phyloP scores from a whole-genome alignment of 495 filamentous ascomycete genomes.

The Xylaria flabelliformis region DNA sequence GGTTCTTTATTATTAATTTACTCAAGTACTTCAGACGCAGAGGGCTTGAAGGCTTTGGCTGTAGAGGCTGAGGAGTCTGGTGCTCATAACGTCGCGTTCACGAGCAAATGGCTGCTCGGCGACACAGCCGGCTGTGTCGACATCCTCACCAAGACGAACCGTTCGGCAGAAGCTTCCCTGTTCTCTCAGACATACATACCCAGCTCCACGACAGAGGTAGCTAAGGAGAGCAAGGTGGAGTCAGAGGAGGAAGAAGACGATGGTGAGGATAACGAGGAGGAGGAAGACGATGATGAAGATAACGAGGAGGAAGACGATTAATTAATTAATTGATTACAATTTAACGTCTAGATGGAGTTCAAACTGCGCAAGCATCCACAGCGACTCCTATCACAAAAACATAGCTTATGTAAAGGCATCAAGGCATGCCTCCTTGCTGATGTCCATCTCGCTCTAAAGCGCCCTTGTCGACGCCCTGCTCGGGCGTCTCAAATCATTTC shows the following conservation, averaged over 20 bases:
- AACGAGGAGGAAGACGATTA: neutral
- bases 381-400: no score
- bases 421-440: no score
- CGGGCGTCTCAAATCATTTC: no score
- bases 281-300: neutral
- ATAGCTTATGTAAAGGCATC: no score
- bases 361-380: no score
- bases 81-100: constrained; percentile 90
- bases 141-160: constrained; percentile 76
- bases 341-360: neutral
- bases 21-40: constrained; percentile 76
- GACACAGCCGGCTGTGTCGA: constrained; percentile 84
- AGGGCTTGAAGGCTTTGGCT: constrained; percentile 74
- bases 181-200: constrained; percentile 96
- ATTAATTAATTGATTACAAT: no score
- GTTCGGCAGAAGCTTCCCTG: constrained; percentile 83
- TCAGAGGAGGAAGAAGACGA: constrained; percentile 4
- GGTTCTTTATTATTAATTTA: constrained; percentile 88
- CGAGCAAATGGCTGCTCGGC: constrained; percentile 83
- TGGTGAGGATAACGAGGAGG: neutral
- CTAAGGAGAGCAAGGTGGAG: neutral
- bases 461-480: no score
- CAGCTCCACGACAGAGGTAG: constrained; percentile 67
- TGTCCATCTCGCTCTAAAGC: no score
- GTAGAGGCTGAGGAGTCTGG: constrained; percentile 75